Evolutionary conservation across 306 rosid genomes (phyloP).

Genomic region (Glycine latifolia): DNA sequence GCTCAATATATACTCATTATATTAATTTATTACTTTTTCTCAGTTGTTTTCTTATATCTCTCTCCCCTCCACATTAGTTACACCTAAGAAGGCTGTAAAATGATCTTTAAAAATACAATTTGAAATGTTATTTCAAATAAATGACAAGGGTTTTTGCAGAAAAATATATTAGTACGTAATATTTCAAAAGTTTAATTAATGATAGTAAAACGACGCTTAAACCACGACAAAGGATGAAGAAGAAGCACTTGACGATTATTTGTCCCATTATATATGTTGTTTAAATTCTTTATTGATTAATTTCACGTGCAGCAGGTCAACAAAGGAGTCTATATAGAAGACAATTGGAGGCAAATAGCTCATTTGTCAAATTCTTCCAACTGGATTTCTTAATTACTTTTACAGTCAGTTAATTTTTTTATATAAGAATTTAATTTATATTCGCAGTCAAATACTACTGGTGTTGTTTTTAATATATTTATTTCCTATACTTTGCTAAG

Average conservation of each 20-base stretch:
- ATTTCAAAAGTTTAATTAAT: not conserved
- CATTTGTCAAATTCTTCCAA: not conserved
- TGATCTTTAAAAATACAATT: not conserved
- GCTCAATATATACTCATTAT: no score
- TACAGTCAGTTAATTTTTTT: no score
- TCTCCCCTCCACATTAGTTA: not conserved
- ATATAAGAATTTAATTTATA: no score
- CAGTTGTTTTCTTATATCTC: not conserved
- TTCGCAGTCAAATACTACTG: no score
- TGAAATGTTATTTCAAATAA: not conserved
- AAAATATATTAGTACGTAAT: not conserved
- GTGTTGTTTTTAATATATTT: no score
- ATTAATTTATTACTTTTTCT: not conserved
- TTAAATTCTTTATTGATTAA: not conserved
- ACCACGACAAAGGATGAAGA: not conserved
- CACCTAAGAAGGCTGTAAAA: not conserved
- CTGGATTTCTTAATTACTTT: not conserved
- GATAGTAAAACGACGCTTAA: slow-evolving; percentile 4
- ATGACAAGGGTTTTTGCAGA: not conserved
- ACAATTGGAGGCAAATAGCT: not conserved
- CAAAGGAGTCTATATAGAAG: not conserved
- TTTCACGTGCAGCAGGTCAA: slow-evolving; percentile 32
- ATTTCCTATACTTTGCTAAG: no score
- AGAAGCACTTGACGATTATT: slow-evolving; percentile 11
- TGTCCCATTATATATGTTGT: slow-evolving; percentile 9